These are phyloP conservation scores for Penicillium sp. DNA, from an alignment of 2,329 filamentous ascomycete species.

Conservation along the genomic window DNA sequence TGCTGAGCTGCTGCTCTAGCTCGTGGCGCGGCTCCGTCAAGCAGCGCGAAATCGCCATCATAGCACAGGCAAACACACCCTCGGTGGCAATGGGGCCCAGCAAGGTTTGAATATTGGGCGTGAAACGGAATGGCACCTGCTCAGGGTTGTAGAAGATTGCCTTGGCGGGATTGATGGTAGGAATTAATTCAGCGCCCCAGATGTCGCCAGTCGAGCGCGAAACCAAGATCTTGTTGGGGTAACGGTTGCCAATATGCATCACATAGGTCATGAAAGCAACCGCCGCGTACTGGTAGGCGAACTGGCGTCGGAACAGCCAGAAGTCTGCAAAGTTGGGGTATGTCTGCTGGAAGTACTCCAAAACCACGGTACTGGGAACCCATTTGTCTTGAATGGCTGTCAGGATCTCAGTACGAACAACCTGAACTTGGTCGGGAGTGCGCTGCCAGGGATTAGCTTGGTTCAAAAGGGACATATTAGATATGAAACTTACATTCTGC, in stretches of 20 bases:
- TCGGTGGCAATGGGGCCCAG: constrained; percentile 96
- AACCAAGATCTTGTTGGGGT: constrained; percentile 93
- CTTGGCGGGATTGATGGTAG: constrained; percentile 78
- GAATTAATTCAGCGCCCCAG: constrained; percentile 93
- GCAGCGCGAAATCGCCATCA: constrained; percentile 96
- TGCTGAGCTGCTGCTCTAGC: constrained; percentile 88
- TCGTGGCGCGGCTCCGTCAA: constrained; percentile 79
- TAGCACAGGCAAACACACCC: constrained; percentile 88
- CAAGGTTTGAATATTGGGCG: constrained; percentile 90
- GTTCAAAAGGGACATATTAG: not conserved
- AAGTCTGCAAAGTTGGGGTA: constrained; percentile 92
- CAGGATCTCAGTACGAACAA: constrained; percentile 85
- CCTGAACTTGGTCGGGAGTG: constrained; percentile 65
- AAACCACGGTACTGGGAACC: constrained; percentile 76
- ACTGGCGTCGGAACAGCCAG: constrained; percentile 97
- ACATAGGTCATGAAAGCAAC: constrained; percentile 99
- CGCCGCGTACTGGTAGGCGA: constrained; percentile 91
- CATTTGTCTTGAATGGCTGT: constrained; percentile 91
- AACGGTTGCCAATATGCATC: constrained; percentile 93
- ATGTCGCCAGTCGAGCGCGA: constrained; percentile 84
- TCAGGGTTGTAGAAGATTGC: constrained; percentile 94
- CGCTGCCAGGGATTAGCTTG: constrained; percentile 36
- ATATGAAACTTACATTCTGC: constrained; percentile 44
- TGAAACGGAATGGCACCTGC: constrained; percentile 93
- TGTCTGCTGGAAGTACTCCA: constrained; percentile 84